Evolutionary conservation across 805 yeast genomes (phyloP), one percentile per base, ranked within the genome.

Genomic region (Cyberlindnera xishuangbannaensis): DNA sequence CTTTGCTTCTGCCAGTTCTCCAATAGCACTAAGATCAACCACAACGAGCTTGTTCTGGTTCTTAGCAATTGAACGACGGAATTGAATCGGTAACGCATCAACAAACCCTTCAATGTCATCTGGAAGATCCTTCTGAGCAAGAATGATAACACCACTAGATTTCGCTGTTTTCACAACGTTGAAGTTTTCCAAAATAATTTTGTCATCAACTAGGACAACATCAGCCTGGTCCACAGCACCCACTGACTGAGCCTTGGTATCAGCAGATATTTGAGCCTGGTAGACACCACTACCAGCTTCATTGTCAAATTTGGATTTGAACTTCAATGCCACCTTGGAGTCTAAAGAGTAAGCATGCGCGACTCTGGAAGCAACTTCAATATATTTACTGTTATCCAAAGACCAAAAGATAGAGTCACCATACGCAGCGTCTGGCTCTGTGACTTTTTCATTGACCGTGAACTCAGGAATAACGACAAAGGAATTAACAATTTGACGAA

Each of bases 241-340:
- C 30, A 43, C 43, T n/a, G 37, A 28, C 18, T 30, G 12, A 12
- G 39, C 12, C 2, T 21, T 12, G 13, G 38, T 6, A 10, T 39
- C 35, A 28, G 50, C 37, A 16, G 51, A 45, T 20, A 52, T 44
- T 50, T 80, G 83, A 24, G 87, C 71, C 57, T 81, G 84, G 55
- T 78, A 77, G 7, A 74, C 53, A 41, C 97, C 97, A 22, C 88
- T 90, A 32, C 71, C 73, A 12, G 75, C 63, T 23, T 67, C 54
- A 56, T 84, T 87, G 57, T 90, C 95, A 49, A 65, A 85, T 50
- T 73, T 73, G 32, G 82, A 70, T 55, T 82, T 69, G 55, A 73
- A 70, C 33, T 69, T 59, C 37, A 82, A 69, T 28, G 59, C 53
- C 36, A 81, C 69, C 26, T 59, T 51, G 37, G 73, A 64, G 46